phyloP scores from a whole-genome alignment of 2,329 filamentous ascomycete genomes.

The Aspergillus intermedius region DNA sequence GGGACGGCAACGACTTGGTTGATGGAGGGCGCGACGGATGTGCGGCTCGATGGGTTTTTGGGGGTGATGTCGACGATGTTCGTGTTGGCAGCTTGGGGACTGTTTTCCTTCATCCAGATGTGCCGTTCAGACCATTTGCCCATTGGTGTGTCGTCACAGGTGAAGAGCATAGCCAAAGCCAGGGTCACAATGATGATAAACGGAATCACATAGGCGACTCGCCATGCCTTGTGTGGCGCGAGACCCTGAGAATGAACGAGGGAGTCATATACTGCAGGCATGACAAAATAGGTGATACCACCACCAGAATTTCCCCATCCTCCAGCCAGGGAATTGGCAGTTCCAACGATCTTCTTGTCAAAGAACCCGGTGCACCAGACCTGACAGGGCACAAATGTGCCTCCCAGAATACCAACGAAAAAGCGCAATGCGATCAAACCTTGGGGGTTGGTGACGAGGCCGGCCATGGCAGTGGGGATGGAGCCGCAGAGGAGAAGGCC shows the following conservation, averaged over 20 bases:
- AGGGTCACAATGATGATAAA: slow-evolving; percentile 66
- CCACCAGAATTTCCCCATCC: slow-evolving; percentile 84
- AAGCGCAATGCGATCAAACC: slow-evolving; percentile 39
- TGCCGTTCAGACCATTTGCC: slow-evolving; percentile 74
- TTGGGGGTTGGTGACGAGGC: slow-evolving; percentile 63
- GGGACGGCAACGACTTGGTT: slow-evolving; percentile 11
- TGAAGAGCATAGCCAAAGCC: slow-evolving; percentile 61
- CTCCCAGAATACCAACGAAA: slow-evolving; percentile 40
- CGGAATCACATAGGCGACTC: slow-evolving; percentile 76
- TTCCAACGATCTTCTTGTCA: slow-evolving; percentile 85
- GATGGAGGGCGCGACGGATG: slow-evolving; percentile 19
- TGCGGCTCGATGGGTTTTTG: slow-evolving; percentile 12
- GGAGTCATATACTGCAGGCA: slow-evolving; percentile 83
- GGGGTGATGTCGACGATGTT: slow-evolving; percentile 27
- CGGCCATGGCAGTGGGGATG: slow-evolving; percentile 75
- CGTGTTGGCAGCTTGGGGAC: slow-evolving; percentile 11
- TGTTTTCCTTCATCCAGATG: slow-evolving; percentile 45
- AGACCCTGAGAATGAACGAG: slow-evolving; percentile 57
- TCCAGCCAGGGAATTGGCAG: slow-evolving; percentile 76
- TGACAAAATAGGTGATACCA: slow-evolving; percentile 87
- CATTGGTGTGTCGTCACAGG: slow-evolving; percentile 75
- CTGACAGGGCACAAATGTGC: slow-evolving; percentile 56
- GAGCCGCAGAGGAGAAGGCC: slow-evolving; percentile 69
- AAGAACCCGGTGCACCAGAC: slow-evolving; percentile 92
- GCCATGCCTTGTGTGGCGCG: slow-evolving; percentile 65